Conservation (phyloP, 2,329 filamentous ascomycete species). For the Beauveria medogensis region DNA sequence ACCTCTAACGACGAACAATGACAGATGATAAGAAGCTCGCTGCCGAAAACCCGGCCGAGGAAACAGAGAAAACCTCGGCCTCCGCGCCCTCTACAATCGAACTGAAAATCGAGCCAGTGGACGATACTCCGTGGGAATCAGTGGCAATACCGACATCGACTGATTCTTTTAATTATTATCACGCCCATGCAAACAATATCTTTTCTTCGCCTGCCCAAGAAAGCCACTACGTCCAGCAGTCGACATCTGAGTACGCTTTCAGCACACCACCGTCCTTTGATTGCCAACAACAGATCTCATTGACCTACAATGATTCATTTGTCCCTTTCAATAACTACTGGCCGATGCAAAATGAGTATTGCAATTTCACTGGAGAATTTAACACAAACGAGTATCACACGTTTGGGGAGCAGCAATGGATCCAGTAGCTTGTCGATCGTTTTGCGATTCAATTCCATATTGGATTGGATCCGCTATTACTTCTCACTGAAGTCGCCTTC, state of each 20-base stretch:
- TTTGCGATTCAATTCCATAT: too few species aligned
- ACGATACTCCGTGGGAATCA: background rate
- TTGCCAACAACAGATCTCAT: background rate
- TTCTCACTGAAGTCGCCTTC: too few species aligned
- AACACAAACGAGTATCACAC: background rate
- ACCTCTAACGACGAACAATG: background rate
- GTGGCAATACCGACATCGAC: background rate
- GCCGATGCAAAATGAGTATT: background rate
- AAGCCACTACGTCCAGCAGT: background rate
- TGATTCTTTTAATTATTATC: background rate
- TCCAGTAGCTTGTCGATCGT: background rate
- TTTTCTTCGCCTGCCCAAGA: background rate
- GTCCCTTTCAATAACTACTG: background rate
- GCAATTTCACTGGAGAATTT: background rate
- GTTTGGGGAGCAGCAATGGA: background rate
- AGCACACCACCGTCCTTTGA: background rate
- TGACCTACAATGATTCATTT: background rate
- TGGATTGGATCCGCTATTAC: too few species aligned
- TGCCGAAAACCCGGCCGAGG: background rate
- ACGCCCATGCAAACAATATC: background rate
- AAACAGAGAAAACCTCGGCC: background rate
- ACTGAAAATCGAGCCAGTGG: background rate
- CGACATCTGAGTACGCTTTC: background rate
- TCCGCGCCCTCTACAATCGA: background rate
- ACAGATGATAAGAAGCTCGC: background rate